Evolutionary conservation across 768 basidiomycete species (phyloP).

Genomic region (Hirschioporus abietinus): DNA sequence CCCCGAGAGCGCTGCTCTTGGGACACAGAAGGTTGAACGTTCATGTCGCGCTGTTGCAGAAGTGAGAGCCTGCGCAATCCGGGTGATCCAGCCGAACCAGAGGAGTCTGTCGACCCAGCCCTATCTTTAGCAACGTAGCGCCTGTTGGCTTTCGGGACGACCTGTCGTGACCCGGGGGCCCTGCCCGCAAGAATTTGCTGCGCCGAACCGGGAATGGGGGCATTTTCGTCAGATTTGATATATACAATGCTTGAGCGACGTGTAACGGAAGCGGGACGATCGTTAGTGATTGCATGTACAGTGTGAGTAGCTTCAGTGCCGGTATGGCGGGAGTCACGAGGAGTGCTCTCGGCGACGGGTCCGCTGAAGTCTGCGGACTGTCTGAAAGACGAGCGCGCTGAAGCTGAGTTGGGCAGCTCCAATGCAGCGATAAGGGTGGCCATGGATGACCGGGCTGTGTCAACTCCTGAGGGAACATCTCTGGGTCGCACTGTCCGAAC

Average conservation of each 20-base stretch:
- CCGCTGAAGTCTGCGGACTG: conserved; percentile 33
- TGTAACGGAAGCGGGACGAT: conserved; percentile 17
- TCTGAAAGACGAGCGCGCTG: conserved; percentile 51
- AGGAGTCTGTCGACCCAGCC: background rate
- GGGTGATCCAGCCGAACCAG: conserved; percentile 27
- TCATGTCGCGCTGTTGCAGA: conserved; percentile 51
- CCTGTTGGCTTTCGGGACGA: background rate
- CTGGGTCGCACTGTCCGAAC: conserved; percentile 21
- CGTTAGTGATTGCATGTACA: conserved; percentile 8
- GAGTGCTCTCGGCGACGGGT: conserved; percentile 60
- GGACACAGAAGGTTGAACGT: conserved; percentile 22
- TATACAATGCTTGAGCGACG: conserved; percentile 61
- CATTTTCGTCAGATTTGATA: conserved; percentile 52
- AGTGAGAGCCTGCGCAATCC: conserved; percentile 58
- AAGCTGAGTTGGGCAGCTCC: conserved; percentile 49
- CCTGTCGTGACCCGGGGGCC: background rate
- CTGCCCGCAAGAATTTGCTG: background rate
- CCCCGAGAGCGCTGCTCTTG: conserved; percentile 21
- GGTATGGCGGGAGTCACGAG: conserved; percentile 41
- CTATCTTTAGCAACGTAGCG: background rate
- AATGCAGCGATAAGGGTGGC: conserved; percentile 33
- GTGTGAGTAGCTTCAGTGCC: conserved; percentile 18
- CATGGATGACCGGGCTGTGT: conserved; percentile 49
- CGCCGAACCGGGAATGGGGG: conserved; percentile 2
- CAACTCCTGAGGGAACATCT: conserved; percentile 44